Percentiles rank a stretch among this genome's conserved stretches.
Conservation (phyloP, 2,329 filamentous ascomycete species). For the Colletotrichum chrysophilum region DNA sequence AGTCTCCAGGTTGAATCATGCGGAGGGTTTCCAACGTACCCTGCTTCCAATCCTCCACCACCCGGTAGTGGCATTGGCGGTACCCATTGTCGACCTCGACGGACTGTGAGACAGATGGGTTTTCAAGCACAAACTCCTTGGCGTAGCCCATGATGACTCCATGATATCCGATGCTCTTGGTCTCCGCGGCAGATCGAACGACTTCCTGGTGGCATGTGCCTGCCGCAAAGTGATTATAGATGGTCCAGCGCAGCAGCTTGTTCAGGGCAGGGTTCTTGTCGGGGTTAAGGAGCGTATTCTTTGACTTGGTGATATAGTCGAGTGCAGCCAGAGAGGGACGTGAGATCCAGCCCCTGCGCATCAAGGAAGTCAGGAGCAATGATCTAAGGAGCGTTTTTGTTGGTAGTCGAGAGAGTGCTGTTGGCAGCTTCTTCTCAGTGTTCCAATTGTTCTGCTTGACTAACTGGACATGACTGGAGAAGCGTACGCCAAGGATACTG, state of each 20-base stretch:
- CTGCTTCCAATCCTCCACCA: conserved; percentile 75
- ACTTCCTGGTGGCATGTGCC: conserved; percentile 78
- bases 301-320: conserved; percentile 5
- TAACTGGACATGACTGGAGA: not conserved
- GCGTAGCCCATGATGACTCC: conserved; percentile 89
- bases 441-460: not conserved
- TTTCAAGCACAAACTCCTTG: conserved; percentile 73
- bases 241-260: conserved; percentile 77
- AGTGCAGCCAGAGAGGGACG: not conserved
- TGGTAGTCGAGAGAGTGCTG: not conserved
- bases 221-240: conserved; percentile 91
- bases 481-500: not conserved
- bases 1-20: conserved; percentile 70
- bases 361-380: not conserved
- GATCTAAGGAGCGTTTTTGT: not conserved
- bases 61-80: conserved; percentile 31
- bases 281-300: conserved; percentile 60
- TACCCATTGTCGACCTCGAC: conserved; percentile 48
- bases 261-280: conserved; percentile 77
- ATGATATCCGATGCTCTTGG: conserved; percentile 79
- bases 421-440: not conserved
- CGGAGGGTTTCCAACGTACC: conserved; percentile 78
- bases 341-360: not conserved
- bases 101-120: conserved; percentile 50
- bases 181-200: conserved; percentile 62